Conservation (phyloP, 75 land plant species). For the Pinus tabuliformis region DNA sequence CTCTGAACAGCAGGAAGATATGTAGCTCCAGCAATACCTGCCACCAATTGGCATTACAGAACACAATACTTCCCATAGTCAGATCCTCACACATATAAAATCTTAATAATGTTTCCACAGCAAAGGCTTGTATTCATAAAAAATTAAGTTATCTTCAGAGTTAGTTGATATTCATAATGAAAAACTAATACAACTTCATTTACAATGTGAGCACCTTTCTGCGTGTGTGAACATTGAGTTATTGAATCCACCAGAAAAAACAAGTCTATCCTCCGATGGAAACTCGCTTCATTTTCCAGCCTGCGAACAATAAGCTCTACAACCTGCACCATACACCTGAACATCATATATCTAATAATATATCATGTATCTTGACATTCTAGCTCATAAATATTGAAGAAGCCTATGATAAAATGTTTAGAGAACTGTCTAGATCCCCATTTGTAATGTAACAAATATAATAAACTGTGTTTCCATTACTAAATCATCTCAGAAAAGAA, state of each 20-base stretch:
- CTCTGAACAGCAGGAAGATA: conserved; percentile 83
- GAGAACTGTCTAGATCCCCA: no score
- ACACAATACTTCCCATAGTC: neutral
- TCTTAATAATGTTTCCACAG: neutral
- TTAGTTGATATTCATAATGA: neutral
- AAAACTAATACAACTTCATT: neutral
- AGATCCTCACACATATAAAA: neutral
- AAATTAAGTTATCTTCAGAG: neutral
- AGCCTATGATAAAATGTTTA: neutral
- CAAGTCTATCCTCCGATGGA: conserved; percentile 81
- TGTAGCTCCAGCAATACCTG: conserved; percentile 82
- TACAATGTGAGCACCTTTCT: conserved; percentile 54
- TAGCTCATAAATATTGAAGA: neutral
- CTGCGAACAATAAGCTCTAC: conserved; percentile 78
- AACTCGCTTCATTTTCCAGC: conserved; percentile 86
- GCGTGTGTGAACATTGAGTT: conserved; percentile 84
- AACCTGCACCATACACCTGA: conserved; percentile 45
- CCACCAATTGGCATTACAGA: neutral
- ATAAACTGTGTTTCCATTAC: neutral
- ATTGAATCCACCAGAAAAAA: conserved; percentile 98
- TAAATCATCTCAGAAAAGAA: neutral
- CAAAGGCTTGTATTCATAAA: neutral
- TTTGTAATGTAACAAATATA: neutral
- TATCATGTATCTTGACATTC: no score
- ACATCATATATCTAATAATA: neutral